These are phyloP conservation scores for Tympanopsis confertula DNA, from an alignment of 2,329 filamentous ascomycete species.

Conservation along the genomic window DNA sequence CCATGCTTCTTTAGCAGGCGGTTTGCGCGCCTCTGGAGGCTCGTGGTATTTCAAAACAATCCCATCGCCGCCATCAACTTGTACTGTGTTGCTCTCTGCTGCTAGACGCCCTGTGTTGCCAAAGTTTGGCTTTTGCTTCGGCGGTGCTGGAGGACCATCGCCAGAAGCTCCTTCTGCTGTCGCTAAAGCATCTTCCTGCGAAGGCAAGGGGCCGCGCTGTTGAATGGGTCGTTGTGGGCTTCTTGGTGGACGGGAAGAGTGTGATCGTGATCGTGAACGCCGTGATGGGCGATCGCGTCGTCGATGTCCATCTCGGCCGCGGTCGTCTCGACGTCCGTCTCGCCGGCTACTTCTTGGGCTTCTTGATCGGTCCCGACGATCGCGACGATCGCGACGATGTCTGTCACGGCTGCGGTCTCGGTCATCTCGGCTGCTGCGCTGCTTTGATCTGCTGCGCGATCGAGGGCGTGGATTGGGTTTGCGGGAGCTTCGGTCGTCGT, in stretches of 20 bases:
- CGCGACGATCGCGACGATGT: background rate
- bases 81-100: constrained; percentile 51
- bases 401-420: background rate
- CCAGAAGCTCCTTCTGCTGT: background rate
- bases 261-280: background rate
- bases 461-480: background rate
- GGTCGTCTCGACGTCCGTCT: background rate
- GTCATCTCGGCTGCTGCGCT: background rate
- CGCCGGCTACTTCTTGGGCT: background rate
- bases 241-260: background rate
- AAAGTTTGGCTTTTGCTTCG: constrained; percentile 60
- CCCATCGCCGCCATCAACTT: constrained; percentile 42
- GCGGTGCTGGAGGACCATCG: background rate
- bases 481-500: background rate
- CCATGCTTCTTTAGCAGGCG: constrained; percentile 49
- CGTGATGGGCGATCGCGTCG: background rate
- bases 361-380: too few relatives aligned
- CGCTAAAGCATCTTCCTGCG: background rate
- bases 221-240: background rate
- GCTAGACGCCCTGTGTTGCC: constrained; percentile 54
- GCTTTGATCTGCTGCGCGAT: background rate
- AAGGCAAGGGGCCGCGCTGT: background rate
- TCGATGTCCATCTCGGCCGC: background rate
- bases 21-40: constrained; percentile 59
- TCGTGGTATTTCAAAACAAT: constrained; percentile 66